A percentile compares a stretch with the other conserved stretches of the same genome.
Evolutionary conservation across 768 basidiomycete species (phyloP).

Genomic region (Rubroboletus satanas): DNA sequence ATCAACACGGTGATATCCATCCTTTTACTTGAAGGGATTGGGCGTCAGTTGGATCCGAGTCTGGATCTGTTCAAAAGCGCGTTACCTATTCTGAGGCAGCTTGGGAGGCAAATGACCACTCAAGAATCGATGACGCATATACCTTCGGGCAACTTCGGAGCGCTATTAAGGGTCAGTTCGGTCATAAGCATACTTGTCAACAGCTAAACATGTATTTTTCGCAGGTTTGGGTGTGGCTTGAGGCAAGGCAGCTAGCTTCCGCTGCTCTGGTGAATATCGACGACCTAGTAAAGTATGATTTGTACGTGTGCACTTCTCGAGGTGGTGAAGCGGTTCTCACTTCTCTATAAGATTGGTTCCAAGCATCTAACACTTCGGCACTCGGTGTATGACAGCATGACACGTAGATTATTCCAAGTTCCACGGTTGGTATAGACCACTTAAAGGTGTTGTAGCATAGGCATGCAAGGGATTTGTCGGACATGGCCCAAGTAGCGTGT

Average conservation of each 20-base stretch:
- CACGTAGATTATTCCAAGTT: constrained; percentile 14
- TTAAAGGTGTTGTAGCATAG: constrained; percentile 20
- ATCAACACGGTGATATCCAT: constrained; percentile 97
- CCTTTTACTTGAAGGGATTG: constrained; percentile 91
- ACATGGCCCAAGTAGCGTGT: constrained; percentile 1
- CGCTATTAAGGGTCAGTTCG: constrained; percentile 76
- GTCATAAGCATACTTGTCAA: background rate
- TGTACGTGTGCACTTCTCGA: constrained; percentile 47
- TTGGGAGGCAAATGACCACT: constrained; percentile 88
- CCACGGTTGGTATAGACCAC: constrained; percentile 3
- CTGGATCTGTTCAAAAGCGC: constrained; percentile 96
- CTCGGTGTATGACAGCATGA: background rate
- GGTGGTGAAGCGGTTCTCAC: constrained; percentile 11
- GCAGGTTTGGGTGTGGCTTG: constrained; percentile 90
- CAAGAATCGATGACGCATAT: constrained; percentile 58
- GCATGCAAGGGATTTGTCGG: constrained; percentile 6
- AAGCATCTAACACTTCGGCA: constrained; percentile 34
- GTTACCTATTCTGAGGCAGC: constrained; percentile 85
- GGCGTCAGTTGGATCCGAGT: constrained; percentile 85
- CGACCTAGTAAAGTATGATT: constrained; percentile 81
- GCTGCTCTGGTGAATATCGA: constrained; percentile 78
- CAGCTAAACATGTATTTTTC: constrained; percentile 2
- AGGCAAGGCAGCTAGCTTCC: constrained; percentile 84
- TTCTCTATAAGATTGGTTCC: constrained; percentile 44
- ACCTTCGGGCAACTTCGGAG: constrained; percentile 70